phyloP scores from a whole-genome alignment of 2,329 filamentous ascomycete species.

The Aspergillus eucalypticola region DNA sequence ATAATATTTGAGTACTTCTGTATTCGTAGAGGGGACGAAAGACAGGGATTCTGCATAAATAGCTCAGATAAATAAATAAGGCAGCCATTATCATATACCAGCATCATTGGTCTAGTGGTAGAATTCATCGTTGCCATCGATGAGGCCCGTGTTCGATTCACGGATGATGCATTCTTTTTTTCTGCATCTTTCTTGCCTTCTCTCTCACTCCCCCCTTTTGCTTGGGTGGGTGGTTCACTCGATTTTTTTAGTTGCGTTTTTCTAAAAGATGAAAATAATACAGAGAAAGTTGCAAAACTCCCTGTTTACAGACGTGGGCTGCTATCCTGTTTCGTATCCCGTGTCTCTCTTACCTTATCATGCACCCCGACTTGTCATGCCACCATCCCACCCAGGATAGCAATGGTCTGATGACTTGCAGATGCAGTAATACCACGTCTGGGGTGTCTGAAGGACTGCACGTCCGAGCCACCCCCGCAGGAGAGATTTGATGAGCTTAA shows the following conservation, averaged over 20 bases:
- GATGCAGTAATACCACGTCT: background rate
- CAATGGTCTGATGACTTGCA: background rate
- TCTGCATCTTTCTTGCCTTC: background rate
- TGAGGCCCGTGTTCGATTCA: constrained; percentile 51
- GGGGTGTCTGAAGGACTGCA: background rate
- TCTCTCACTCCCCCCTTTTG: background rate
- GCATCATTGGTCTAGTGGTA: constrained; percentile 50
- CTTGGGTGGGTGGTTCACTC: background rate
- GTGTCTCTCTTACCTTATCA: background rate
- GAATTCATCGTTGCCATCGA: constrained; percentile 50
- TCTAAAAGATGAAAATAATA: no score
- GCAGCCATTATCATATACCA: background rate
- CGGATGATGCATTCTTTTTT: constrained; percentile 38
- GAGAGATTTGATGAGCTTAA: background rate
- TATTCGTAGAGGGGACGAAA: no score
- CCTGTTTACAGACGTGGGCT: no score
- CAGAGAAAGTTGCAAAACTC: no score
- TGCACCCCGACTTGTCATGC: background rate
- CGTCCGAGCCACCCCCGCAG: background rate
- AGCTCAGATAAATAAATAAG: no score
- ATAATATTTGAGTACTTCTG: no score
- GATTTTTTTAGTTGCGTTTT: no score
- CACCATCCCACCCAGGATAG: no score
- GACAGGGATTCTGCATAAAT: no score
- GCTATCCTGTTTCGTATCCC: no score